Evolutionary conservation across 2,329 filamentous ascomycete species (phyloP), one percentile per base, ranked within the genome.

Genomic region (Fusarium praegraminearum): DNA sequence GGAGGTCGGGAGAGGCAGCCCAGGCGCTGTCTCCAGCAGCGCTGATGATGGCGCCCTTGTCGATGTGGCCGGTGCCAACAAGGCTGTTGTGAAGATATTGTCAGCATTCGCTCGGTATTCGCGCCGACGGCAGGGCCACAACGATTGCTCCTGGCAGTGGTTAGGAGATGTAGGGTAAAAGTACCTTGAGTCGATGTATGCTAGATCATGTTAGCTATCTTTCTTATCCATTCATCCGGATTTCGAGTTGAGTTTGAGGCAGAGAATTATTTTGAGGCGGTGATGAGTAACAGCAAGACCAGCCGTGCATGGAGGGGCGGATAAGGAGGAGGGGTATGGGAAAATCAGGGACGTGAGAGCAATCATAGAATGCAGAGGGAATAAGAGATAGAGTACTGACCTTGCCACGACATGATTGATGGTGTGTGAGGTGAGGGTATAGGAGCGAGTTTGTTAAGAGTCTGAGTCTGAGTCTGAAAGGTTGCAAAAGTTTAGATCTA

Each of bases 11-110:
- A 30, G 89, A 90, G 43, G 85, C 79, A 65, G 93, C 93, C 93
- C 93, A 97, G 75, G 89, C 86, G 79, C 90, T 93, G 82, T 92
- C 92, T 76, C 93, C 93, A 74, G 91, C 91, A 71, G 83, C 83
- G 81, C 91, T 94, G 85, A 96, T 89, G 80, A 97, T 94, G 78
- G 92, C 92, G 76, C 87, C 94, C 84, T 93, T 91, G 84, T 96
- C 91, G 78, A 97, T 82, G 79, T 94, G 90, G 77, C 90, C 90
- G 76, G 87, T 90, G 83, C 86, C 91, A 77, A 97, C 87, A 76
- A 97, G 89, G 87, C 93, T 97, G 78, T 74, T 67, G 33, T 55
- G 56, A 67, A 24, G 30, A 44, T 24, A 62, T 73, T 54, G 72
- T 73, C 70, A 76, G 73, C 63, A 72, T 71, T 56, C 41, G 44